Conservation (phyloP, 805 yeast genomes). For the Candida hispaniensis region DNA sequence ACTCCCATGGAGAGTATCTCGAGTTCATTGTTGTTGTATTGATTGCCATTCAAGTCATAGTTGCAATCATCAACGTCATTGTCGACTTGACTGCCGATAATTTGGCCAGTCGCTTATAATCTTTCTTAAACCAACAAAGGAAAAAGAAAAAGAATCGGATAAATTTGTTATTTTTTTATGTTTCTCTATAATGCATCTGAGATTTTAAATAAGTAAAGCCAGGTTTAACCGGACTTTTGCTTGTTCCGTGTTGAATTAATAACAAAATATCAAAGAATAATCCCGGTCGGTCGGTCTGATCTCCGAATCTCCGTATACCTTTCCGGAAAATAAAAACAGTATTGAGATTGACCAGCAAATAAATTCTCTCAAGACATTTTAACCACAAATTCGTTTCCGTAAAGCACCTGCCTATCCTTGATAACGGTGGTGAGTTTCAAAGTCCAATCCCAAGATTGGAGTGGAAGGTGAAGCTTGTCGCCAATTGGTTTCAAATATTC, state of each 20-base stretch:
- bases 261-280: background rate
- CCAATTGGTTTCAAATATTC: slow-evolving; percentile 15
- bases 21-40: slow-evolving; percentile 84
- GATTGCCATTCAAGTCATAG: slow-evolving; percentile 85
- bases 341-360: too few relatives aligned
- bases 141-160: background rate
- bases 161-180: background rate
- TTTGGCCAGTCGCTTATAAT: background rate
- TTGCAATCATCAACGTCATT: slow-evolving; percentile 67
- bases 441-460: slow-evolving; percentile 21
- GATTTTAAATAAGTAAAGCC: background rate
- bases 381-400: slow-evolving; percentile 21
- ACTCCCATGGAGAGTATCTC: slow-evolving; percentile 78
- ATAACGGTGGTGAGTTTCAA: slow-evolving; percentile 20
- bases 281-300: too few relatives aligned
- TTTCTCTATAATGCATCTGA: background rate
- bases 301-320: too few relatives aligned
- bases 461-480: slow-evolving; percentile 10
- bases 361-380: too few relatives aligned
- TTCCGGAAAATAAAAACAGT: too few relatives aligned
- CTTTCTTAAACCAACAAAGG: background rate
- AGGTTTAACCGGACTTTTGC: background rate
- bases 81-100: slow-evolving; percentile 30
- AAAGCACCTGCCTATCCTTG: slow-evolving; percentile 22
- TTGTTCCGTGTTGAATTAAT: background rate